phyloP scores from a whole-genome alignment of 495 filamentous ascomycete genomes.

The Elaphomyces granulatus region DNA sequence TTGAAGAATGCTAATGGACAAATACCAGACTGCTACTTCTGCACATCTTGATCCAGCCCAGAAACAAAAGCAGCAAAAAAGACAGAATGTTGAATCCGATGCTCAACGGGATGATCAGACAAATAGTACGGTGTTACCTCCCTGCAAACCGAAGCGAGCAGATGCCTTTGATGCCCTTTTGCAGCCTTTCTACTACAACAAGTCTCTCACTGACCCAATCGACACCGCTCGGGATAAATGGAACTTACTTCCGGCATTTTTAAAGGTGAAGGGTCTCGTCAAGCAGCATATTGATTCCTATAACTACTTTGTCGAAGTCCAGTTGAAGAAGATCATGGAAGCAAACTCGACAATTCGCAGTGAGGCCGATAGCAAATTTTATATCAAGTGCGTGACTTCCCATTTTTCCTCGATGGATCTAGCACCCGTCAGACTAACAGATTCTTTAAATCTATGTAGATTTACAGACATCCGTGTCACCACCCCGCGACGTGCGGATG shows the following conservation, averaged over 20 bases:
- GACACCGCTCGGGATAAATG: slow-evolving; percentile 90
- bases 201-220: slow-evolving; percentile 83
- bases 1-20: background rate
- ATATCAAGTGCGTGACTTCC: slow-evolving; percentile 42
- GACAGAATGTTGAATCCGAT: background rate
- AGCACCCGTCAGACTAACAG: too few relatives aligned
- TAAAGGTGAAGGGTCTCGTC: slow-evolving; percentile 92
- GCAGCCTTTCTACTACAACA: slow-evolving; percentile 92
- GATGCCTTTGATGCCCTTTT: slow-evolving; percentile 71
- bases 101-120: slow-evolving; percentile 4
- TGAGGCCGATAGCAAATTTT: slow-evolving; percentile 79
- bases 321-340: slow-evolving; percentile 88
- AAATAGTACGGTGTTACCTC: slow-evolving; percentile 2
- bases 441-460: slow-evolving; percentile 8
- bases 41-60: background rate
- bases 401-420: slow-evolving; percentile 4
- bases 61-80: background rate
- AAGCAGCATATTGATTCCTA: slow-evolving; percentile 98
- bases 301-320: slow-evolving; percentile 91
- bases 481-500: slow-evolving; percentile 60
- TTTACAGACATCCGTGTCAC: slow-evolving; percentile 81
- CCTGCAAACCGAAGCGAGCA: slow-evolving; percentile 18
- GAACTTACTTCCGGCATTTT: slow-evolving; percentile 87
- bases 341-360: slow-evolving; percentile 74
- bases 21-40: too few relatives aligned